These are phyloP conservation scores for Cystobasidium sp. DNA, from an alignment of 1,284 basidiomycete species.

Conservation along the genomic window DNA sequence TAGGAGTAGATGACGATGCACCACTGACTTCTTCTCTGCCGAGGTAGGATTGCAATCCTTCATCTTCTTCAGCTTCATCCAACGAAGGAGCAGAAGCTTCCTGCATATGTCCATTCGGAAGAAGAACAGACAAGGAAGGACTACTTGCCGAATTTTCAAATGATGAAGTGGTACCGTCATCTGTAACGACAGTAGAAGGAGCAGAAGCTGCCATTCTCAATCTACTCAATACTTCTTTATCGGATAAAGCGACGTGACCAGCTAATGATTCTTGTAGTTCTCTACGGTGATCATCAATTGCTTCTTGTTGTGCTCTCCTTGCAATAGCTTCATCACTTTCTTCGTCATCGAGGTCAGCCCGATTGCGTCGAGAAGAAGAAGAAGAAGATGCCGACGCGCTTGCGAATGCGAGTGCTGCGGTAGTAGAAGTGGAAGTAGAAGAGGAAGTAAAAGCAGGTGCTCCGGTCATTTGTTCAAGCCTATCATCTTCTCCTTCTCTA, in stretches of 20 bases:
- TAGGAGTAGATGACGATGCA: background rate
- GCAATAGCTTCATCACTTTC: conserved; percentile 27
- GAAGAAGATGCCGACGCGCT: background rate
- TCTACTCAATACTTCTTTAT: conserved; percentile 38
- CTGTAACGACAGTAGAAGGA: background rate
- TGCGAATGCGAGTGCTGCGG: background rate
- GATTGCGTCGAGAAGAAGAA: background rate
- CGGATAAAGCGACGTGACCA: conserved; percentile 39
- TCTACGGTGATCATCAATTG: conserved; percentile 6
- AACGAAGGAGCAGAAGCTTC: conserved; percentile 41
- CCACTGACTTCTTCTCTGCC: background rate
- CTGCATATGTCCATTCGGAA: background rate
- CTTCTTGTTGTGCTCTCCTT: conserved; percentile 14
- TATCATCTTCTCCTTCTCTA: conserved; percentile 33
- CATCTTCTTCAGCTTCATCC: conserved; percentile 16
- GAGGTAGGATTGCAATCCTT: background rate
- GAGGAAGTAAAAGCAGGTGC: conserved; percentile 19
- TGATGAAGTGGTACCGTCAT: background rate
- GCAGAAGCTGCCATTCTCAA: conserved; percentile 29
- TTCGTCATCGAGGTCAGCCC: background rate
- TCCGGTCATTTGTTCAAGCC: conserved; percentile 36
- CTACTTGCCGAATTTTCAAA: background rate
- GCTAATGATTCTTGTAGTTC: conserved; percentile 17
- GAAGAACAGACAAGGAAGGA: background rate
- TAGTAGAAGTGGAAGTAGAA: background rate